Evolutionary conservation across 495 filamentous ascomycete genomes (phyloP).

Genomic region (Penicillium cosmopolitanum): DNA sequence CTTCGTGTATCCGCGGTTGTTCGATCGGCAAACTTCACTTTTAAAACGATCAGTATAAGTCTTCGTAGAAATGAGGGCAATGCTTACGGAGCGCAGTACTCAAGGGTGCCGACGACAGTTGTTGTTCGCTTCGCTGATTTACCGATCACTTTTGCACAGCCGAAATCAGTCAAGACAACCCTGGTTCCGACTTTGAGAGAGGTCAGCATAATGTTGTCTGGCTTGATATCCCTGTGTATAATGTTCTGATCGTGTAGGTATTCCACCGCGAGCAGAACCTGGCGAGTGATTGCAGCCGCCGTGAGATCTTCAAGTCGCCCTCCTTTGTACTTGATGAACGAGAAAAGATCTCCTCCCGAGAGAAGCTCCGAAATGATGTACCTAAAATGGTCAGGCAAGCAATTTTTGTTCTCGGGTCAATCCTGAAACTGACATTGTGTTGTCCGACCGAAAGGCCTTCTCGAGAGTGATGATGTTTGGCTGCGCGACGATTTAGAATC

Average conservation of each 20-base stretch:
- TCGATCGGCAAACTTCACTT: conserved; percentile 49
- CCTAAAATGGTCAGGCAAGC: conserved; percentile 31
- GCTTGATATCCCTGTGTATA: conserved; percentile 72
- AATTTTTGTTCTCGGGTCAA: neutral
- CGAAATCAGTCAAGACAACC: conserved; percentile 76
- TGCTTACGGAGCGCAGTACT: conserved; percentile 75
- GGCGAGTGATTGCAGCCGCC: conserved; percentile 57
- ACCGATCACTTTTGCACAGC: conserved; percentile 55
- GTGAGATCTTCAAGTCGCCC: conserved; percentile 53
- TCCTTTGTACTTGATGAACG: conserved; percentile 56
- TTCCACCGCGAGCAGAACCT: conserved; percentile 62
- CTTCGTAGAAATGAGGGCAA: conserved; percentile 16
- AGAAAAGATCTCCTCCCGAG: conserved; percentile 67
- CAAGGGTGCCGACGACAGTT: conserved; percentile 64
- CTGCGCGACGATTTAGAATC: conserved; percentile 32
- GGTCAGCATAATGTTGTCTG: conserved; percentile 69
- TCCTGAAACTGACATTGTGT: conserved; percentile 51
- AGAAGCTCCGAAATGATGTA: conserved; percentile 70
- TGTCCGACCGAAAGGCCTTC: conserved; percentile 52
- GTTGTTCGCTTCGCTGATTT: conserved; percentile 54
- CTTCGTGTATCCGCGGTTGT: conserved; percentile 57
- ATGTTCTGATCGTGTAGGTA: conserved; percentile 61
- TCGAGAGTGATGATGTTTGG: conserved; percentile 64
- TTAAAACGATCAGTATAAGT: conserved; percentile 23
- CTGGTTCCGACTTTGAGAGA: conserved; percentile 50